phyloP scores from a whole-genome alignment of 192 early-diverging fungal species.

The Rhizoclosmatium sp. region DNA sequence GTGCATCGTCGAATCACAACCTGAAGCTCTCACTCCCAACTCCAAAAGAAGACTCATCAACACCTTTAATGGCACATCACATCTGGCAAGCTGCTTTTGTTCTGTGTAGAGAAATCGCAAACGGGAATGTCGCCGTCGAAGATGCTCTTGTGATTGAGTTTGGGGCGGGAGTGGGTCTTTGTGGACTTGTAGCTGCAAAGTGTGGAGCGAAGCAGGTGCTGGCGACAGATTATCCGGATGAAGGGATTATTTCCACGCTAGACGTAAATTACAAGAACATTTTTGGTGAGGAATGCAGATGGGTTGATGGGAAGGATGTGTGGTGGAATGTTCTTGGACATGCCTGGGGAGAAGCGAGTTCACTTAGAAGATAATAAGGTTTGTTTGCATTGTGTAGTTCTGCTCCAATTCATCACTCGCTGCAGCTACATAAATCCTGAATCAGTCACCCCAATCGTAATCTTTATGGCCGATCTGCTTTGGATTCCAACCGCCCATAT shows the following conservation, averaged over 20 bases:
- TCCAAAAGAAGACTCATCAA: constrained; percentile 4
- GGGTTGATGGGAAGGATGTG: not conserved
- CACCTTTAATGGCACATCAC: constrained; percentile 35
- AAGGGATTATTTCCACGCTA: not conserved
- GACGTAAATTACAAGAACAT: not conserved
- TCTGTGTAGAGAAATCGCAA: constrained; percentile 2
- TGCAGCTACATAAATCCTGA: not conserved
- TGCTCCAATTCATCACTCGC: not conserved
- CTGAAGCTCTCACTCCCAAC: not conserved
- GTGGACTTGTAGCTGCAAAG: constrained; percentile 3
- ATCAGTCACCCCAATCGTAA: constrained; percentile 1
- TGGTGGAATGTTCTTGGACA: constrained; percentile 37
- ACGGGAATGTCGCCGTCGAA: constrained; percentile 6
- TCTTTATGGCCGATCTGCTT: constrained; percentile 35
- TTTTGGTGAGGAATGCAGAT: constrained; percentile 10
- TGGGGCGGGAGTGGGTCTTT: constrained; percentile 29
- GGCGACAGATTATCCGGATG: constrained; percentile 36
- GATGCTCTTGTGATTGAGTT: constrained; percentile 21
- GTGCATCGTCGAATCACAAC: not conserved
- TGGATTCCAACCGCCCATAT: constrained; percentile 32
- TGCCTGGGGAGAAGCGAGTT: constrained; percentile 17
- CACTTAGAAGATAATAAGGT: constrained; percentile 2
- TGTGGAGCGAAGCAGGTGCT: constrained; percentile 34
- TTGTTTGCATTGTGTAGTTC: not conserved
- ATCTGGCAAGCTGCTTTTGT: constrained; percentile 27